Evolutionary conservation across 2,329 filamentous ascomycete genomes (phyloP).

Genomic region (Botryotinia convoluta): DNA sequence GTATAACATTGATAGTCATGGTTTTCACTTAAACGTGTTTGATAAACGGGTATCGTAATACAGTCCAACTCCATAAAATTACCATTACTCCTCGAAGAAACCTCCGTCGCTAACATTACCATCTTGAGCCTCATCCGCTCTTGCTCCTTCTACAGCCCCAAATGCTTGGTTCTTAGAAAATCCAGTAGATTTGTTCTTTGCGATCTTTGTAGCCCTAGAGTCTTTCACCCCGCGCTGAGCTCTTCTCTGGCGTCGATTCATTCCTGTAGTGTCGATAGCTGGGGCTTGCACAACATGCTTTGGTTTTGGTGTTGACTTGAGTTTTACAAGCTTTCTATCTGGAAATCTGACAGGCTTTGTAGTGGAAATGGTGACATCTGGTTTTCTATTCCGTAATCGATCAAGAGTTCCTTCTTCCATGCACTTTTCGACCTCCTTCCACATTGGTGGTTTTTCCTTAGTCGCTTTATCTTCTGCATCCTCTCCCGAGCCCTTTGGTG

Average conservation of each 20-base stretch:
- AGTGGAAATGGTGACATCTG: slow-evolving; percentile 17
- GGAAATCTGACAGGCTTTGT: slow-evolving; percentile 26
- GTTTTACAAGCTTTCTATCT: slow-evolving; percentile 26
- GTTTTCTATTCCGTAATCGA: slow-evolving; percentile 32
- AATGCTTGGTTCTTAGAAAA: slow-evolving; percentile 35
- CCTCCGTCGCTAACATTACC: slow-evolving; percentile 54
- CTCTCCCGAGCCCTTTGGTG: slow-evolving; percentile 42
- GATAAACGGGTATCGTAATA: slow-evolving; percentile 19
- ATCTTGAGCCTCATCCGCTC: slow-evolving; percentile 30
- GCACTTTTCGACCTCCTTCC: slow-evolving; percentile 63
- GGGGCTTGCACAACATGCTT: slow-evolving; percentile 9
- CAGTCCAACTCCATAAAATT: slow-evolving; percentile 18
- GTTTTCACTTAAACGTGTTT: slow-evolving; percentile 12
- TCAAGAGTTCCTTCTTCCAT: slow-evolving; percentile 52
- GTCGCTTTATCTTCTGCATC: slow-evolving; percentile 31
- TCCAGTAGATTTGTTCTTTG: slow-evolving; percentile 33
- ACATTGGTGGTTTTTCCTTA: slow-evolving; percentile 54
- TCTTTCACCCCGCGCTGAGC: slow-evolving; percentile 27
- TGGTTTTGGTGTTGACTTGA: slow-evolving; percentile 22
- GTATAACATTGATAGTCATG: background rate
- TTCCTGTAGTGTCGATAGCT: slow-evolving; percentile 33
- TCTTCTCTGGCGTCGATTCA: slow-evolving; percentile 37
- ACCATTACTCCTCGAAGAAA: slow-evolving; percentile 51
- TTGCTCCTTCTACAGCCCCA: slow-evolving; percentile 30
- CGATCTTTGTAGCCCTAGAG: slow-evolving; percentile 21